These are phyloP conservation scores for Grosmannia penicillata DNA, from an alignment of 2,329 filamentous ascomycete genomes.

Conservation along the genomic window DNA sequence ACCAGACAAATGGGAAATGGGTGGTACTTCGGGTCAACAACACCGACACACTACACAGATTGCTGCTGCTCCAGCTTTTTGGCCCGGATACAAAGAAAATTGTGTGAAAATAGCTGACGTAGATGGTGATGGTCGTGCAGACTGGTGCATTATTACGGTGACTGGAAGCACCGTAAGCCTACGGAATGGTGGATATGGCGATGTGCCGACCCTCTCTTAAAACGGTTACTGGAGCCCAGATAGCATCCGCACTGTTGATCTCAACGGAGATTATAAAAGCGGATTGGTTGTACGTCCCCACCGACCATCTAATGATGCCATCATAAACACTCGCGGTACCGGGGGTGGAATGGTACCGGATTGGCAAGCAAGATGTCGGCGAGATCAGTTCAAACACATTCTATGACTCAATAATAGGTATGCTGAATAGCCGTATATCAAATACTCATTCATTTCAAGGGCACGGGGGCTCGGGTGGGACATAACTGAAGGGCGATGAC, in stretches of 20 bases:
- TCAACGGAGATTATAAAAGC: slow-evolving; percentile 3
- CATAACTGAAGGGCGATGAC: slow-evolving; percentile 13
- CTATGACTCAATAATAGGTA: slow-evolving; percentile 8
- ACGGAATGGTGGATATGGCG: neutral
- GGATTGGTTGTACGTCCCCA: neutral
- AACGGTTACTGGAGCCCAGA: neutral
- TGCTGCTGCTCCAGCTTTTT: neutral
- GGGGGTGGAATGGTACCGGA: neutral
- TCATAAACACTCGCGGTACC: neutral
- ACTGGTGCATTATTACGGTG: neutral
- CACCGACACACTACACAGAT: neutral
- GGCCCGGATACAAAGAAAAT: neutral
- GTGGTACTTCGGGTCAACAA: neutral
- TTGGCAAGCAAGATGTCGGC: slow-evolving; percentile 11
- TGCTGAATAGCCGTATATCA: too few species aligned
- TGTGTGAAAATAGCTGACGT: neutral
- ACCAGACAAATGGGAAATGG: neutral
- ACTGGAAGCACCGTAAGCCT: neutral
- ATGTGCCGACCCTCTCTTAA: neutral
- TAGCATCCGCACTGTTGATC: neutral
- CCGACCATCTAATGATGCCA: neutral
- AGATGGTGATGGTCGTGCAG: neutral
- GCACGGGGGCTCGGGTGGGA: slow-evolving; percentile 12
- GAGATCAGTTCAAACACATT: slow-evolving; percentile 5
- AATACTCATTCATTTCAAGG: too few species aligned